These are phyloP conservation scores for Exobasidium cylindrosporum DNA, from an alignment of 1,284 basidiomycete genomes.

Conservation along the genomic window DNA sequence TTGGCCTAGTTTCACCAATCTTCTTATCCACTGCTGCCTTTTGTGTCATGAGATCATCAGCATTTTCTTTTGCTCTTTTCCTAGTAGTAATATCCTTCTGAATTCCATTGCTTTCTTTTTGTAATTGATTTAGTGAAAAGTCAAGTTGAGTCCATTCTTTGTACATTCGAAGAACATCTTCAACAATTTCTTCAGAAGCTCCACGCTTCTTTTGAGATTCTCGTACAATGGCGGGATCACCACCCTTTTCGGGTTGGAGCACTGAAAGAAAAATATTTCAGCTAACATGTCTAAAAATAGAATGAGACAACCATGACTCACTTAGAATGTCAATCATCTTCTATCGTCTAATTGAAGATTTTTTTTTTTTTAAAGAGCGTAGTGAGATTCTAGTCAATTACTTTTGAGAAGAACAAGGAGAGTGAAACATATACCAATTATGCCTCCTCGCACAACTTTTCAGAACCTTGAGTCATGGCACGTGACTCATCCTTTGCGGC, in stretches of 20 bases:
- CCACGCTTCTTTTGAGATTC: conserved; percentile 91
- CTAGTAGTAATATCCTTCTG: conserved; percentile 92
- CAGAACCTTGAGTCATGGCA: too few relatives aligned
- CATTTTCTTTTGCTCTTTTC: conserved; percentile 89
- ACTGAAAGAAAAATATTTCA: conserved; percentile 25
- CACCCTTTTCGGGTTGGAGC: conserved; percentile 63
- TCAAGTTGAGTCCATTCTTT: conserved; percentile 85
- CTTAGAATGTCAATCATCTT: too few relatives aligned
- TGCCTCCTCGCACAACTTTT: too few relatives aligned
- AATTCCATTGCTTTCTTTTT: conserved; percentile 80
- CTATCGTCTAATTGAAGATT: too few relatives aligned
- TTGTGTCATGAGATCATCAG: conserved; percentile 75
- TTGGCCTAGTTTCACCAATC: conserved; percentile 69
- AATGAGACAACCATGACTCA: too few relatives aligned
- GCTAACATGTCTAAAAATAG: too few relatives aligned
- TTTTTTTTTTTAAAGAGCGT: too few relatives aligned
- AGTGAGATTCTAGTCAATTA: too few relatives aligned
- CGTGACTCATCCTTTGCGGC: too few relatives aligned
- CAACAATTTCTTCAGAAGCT: conserved; percentile 82
- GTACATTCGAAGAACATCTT: conserved; percentile 89
- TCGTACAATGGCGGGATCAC: conserved; percentile 85
- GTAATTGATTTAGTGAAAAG: conserved; percentile 73
- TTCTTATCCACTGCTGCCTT: conserved; percentile 76
- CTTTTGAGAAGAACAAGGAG: too few relatives aligned
- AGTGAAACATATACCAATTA: too few relatives aligned